Percentiles rank a stretch among this genome's conserved stretches.
These are phyloP conservation scores for Diaporthe ampelina DNA, from an alignment of 2,329 filamentous ascomycete genomes.

Conservation along the genomic window DNA sequence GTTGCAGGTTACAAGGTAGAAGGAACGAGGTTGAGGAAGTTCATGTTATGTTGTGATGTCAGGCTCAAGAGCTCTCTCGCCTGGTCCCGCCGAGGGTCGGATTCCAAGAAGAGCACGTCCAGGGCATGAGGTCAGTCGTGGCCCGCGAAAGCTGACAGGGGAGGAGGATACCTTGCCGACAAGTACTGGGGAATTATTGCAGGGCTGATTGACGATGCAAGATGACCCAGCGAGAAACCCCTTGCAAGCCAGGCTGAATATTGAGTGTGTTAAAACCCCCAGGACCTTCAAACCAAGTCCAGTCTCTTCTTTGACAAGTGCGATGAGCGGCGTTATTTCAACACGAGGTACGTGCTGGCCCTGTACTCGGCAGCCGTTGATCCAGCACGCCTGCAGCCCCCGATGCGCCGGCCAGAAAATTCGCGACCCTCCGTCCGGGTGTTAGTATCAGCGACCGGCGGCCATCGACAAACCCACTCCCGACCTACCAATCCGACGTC, in stretches of 20 bases:
- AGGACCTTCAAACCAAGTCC: neutral
- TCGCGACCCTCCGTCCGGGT: slow-evolving; percentile 19
- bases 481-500: neutral
- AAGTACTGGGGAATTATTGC: neutral
- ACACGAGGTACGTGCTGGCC: neutral
- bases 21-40: neutral
- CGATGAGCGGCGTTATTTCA: neutral
- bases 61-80: neutral
- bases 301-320: too few species aligned
- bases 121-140: slow-evolving; percentile 38
- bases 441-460: slow-evolving; percentile 15
- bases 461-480: slow-evolving; percentile 14
- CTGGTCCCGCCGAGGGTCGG: neutral
- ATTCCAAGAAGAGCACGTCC: slow-evolving; percentile 4
- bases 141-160: neutral
- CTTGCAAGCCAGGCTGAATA: neutral
- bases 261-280: neutral
- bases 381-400: slow-evolving; percentile 20
- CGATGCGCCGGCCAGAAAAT: slow-evolving; percentile 37
- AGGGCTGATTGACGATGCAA: too few species aligned
- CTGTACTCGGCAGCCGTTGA: neutral
- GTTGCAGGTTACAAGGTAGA: neutral
- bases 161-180: neutral
- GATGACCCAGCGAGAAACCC: neutral
- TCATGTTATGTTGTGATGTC: neutral